A percentile compares a stretch with the other conserved stretches of the same genome.
Conservation (phyloP, 164 flowering plant species). For the Chimonanthus salicifolius region DNA sequence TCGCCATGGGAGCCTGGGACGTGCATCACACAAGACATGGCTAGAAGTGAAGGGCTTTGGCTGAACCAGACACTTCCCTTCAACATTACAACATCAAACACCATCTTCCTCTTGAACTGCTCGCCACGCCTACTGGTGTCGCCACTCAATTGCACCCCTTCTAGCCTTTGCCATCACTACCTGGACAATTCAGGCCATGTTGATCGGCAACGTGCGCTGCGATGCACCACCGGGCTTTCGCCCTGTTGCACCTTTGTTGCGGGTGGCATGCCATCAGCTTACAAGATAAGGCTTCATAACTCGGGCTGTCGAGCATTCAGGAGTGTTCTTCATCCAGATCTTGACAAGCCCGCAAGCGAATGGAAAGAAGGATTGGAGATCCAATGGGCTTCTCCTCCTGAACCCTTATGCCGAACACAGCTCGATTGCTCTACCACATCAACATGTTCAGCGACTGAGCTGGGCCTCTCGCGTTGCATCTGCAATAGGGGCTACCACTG, state of each 20-base stretch:
- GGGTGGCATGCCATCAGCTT: slow-evolving; percentile 70
- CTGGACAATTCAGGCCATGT: slow-evolving; percentile 38
- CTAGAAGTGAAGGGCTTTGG: slow-evolving; percentile 50
- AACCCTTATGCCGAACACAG: slow-evolving; percentile 42
- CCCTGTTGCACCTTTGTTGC: slow-evolving; percentile 58
- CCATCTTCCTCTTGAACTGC: slow-evolving; percentile 59
- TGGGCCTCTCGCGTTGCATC: slow-evolving; percentile 30
- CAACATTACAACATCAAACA: slow-evolving; percentile 54
- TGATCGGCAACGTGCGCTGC: neutral
- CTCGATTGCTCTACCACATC: slow-evolving; percentile 37
- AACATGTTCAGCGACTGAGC: neutral
- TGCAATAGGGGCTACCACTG: slow-evolving; percentile 45
- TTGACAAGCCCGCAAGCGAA: slow-evolving; percentile 25
- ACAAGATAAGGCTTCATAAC: slow-evolving; percentile 54
- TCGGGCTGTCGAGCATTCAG: slow-evolving; percentile 62
- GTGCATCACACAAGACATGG: slow-evolving; percentile 48
- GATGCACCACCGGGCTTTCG: slow-evolving; percentile 4
- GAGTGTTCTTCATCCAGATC: slow-evolving; percentile 53
- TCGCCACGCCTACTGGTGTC: slow-evolving; percentile 54
- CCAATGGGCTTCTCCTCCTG: slow-evolving; percentile 62
- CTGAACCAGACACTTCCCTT: slow-evolving; percentile 56
- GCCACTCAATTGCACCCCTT: slow-evolving; percentile 54
- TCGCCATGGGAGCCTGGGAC: slow-evolving; percentile 41
- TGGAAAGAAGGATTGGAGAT: slow-evolving; percentile 74
- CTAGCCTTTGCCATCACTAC: slow-evolving; percentile 57